Evolutionary conservation across 2,329 filamentous ascomycete genomes (phyloP), one percentile per base, ranked within the genome.

Genomic region (Hypoxylon sp.): DNA sequence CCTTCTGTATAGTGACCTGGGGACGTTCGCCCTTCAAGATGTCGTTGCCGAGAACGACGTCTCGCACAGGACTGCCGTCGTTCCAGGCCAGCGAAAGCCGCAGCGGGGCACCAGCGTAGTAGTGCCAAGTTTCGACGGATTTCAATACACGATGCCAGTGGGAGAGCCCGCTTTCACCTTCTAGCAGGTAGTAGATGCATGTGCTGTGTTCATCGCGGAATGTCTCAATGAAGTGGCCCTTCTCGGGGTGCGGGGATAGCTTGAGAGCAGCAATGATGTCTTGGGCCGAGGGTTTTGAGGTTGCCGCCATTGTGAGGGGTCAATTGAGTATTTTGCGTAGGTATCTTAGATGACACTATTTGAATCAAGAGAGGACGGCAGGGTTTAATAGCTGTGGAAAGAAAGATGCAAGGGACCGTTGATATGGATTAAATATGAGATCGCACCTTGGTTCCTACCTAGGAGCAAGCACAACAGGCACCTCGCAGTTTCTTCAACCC

Each of bases 141-240:
- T 86, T 83, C 53, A 65, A 48, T 10, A 85, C 81, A 58, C 83
- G 82, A 74, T 87, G 85, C 85, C 84, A 87, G 63, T 81, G 74
- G 3, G 85, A 87, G 17, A 79, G 70, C 0, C 82, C 81, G 0
- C 70, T 75, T 6, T 75, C 67, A 35, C 83, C 82, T 59, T 86
- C 81, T 4, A 87, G 81, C 0, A 87, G 80, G 70, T 87, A 87
- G 77, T 87, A 87, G 72, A 86, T 87, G 53, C 80, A 80, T 0
- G 85, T 86, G 76, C 83, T 85, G 61, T 78, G 64, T 0, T 73
- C 1, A 71, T 86, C 84, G 33, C 80, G 78, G 68, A 84, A 86
- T 0, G 81, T 85, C 70, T 87, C 79, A 56, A 80, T 56, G 70
- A 78, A 87, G 70, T 80, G 86, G 17, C 85, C 85, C 50, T 85